Percentiles rank a stretch among this genome's conserved stretches.
phyloP scores from a whole-genome alignment of 2,329 filamentous ascomycete species.

The Diaporthe sp. region DNA sequence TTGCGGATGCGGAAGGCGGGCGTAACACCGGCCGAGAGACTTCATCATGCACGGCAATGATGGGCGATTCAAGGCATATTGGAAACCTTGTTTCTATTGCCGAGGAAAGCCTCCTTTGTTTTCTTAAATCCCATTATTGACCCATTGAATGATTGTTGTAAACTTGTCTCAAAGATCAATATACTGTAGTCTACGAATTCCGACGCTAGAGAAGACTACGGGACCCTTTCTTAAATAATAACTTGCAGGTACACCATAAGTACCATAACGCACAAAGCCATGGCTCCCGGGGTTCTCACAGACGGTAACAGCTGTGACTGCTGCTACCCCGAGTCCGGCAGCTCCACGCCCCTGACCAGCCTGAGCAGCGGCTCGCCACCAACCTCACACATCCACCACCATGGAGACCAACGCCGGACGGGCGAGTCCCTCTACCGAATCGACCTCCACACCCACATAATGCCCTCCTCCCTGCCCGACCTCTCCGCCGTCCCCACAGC shows the following conservation, averaged over 20 bases:
- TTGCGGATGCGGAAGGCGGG: slow-evolving; percentile 35
- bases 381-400: slow-evolving; percentile 29
- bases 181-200: neutral
- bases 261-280: neutral
- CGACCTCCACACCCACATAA: slow-evolving; percentile 54
- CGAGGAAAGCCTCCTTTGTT: neutral
- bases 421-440: slow-evolving; percentile 49
- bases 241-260: neutral
- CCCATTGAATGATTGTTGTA: neutral
- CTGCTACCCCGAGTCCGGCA: slow-evolving; percentile 33
- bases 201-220: neutral
- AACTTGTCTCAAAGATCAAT: neutral
- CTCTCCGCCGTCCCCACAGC: slow-evolving; percentile 60
- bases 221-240: too few species aligned
- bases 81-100: neutral
- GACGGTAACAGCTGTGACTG: slow-evolving; percentile 32
- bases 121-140: neutral
- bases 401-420: slow-evolving; percentile 22
- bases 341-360: slow-evolving; percentile 38
- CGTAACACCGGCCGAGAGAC: slow-evolving; percentile 24
- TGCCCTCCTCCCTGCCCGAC: slow-evolving; percentile 52
- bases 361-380: slow-evolving; percentile 37
- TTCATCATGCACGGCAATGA: slow-evolving; percentile 8
- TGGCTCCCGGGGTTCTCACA: slow-evolving; percentile 34
- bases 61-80: slow-evolving; percentile 10